phyloP scores from a whole-genome alignment of 345 rosid genomes.

The Trapa bicornis region DNA sequence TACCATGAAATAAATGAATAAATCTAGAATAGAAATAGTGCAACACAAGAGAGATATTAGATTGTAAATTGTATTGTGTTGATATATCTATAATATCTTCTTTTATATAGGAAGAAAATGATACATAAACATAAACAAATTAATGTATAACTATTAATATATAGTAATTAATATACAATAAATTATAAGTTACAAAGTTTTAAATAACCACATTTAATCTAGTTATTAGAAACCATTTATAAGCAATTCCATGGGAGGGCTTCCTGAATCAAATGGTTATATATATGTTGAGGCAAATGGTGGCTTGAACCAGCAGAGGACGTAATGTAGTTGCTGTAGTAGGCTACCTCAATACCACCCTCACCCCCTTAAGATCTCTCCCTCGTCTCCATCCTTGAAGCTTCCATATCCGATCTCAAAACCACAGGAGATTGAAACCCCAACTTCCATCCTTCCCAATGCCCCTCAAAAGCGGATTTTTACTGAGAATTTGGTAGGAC shows the following conservation, averaged over 20 bases:
- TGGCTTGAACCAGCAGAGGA: slow-evolving; percentile 72
- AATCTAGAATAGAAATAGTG: no score
- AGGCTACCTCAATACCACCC: slow-evolving; percentile 90
- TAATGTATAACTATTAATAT: no score
- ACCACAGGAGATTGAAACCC: not conserved
- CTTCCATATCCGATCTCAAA: not conserved
- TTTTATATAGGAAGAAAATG: no score
- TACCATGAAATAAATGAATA: no score
- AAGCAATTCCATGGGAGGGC: slow-evolving; percentile 52
- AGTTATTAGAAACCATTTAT: slow-evolving; percentile 29
- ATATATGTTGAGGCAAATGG: slow-evolving; percentile 40
- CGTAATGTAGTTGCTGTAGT: slow-evolving; percentile 99
- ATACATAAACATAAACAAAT: no score
- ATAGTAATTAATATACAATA: no score
- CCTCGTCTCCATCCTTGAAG: not conserved
- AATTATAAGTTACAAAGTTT: no score
- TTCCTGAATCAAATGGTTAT: slow-evolving; percentile 93
- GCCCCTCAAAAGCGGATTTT: not conserved
- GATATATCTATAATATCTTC: no score
- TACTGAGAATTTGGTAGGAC: not conserved
- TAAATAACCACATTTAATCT: no score
- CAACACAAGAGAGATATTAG: no score
- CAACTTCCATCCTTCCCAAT: not conserved
- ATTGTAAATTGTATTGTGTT: no score
- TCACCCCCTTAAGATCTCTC: not conserved